phyloP scores from a whole-genome alignment of 2,329 filamentous ascomycete genomes.

The Colletotrichum paranaense region DNA sequence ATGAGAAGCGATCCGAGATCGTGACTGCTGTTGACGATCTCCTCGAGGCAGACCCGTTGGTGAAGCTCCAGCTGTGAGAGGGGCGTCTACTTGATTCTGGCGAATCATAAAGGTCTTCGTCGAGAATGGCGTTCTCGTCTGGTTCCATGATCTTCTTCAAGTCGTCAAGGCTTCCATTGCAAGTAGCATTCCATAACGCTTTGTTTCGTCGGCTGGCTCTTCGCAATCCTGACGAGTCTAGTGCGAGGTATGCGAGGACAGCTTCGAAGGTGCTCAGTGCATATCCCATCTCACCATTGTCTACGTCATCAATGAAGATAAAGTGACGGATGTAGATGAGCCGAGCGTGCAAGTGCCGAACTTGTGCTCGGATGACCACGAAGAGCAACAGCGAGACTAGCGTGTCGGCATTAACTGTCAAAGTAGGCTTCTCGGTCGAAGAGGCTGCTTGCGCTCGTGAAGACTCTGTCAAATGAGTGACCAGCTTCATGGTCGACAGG shows the following conservation, averaged over 20 bases:
- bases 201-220: slow-evolving; percentile 89
- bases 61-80: slow-evolving; percentile 60
- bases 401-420: slow-evolving; percentile 85
- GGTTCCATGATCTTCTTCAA: slow-evolving; percentile 86
- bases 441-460: slow-evolving; percentile 52
- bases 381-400: slow-evolving; percentile 91
- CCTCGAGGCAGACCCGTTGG: slow-evolving; percentile 55
- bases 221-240: slow-evolving; percentile 83
- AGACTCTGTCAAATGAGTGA: slow-evolving; percentile 75
- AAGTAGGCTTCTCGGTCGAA: slow-evolving; percentile 63
- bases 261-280: slow-evolving; percentile 96
- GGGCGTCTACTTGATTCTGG: slow-evolving; percentile 55
- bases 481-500: slow-evolving; percentile 82
- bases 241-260: slow-evolving; percentile 86
- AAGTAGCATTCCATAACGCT: slow-evolving; percentile 87
- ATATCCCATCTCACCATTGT: slow-evolving; percentile 95
- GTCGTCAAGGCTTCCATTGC: slow-evolving; percentile 79
- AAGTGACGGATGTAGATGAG: slow-evolving; percentile 97
- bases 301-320: slow-evolving; percentile 97
- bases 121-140: slow-evolving; percentile 59
- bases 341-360: slow-evolving; percentile 87
- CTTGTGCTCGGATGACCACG: slow-evolving; percentile 91
- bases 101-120: slow-evolving; percentile 55
- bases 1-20: slow-evolving; percentile 63
- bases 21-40: slow-evolving; percentile 55